Percentiles rank a stretch among this genome's conserved stretches.
Evolutionary conservation across 768 basidiomycete genomes (phyloP).

Genomic region (Lactarius tabidus): DNA sequence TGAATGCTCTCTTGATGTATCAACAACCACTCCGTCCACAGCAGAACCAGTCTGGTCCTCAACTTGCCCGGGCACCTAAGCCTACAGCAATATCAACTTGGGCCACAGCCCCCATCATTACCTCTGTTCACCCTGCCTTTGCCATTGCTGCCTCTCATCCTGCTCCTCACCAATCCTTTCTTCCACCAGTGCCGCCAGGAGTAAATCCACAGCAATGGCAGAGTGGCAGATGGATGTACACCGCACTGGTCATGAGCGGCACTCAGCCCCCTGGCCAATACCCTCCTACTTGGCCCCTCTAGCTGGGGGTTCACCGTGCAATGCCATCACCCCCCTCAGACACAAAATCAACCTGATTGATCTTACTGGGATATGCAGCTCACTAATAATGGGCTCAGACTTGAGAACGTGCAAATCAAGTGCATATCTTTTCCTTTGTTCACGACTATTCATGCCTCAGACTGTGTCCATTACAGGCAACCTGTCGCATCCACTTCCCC

Average conservation of each 20-base stretch:
- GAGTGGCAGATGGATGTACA: conserved; percentile 26
- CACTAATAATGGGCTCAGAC: conserved; percentile 58
- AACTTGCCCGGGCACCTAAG: conserved; percentile 15
- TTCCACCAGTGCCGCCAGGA: conserved; percentile 24
- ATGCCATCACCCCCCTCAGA: conserved; percentile 57
- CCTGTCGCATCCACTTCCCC: neutral
- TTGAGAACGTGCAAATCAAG: conserved; percentile 63
- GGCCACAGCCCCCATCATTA: conserved; percentile 21
- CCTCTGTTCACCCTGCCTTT: neutral
- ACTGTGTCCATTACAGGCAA: conserved; percentile 1
- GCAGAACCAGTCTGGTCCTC: conserved; percentile 15
- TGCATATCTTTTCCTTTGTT: conserved; percentile 34
- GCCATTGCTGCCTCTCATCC: neutral
- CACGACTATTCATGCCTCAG: neutral
- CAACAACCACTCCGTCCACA: conserved; percentile 17
- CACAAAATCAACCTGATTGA: conserved; percentile 55
- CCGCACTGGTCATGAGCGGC: neutral
- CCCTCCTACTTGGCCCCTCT: conserved; percentile 14
- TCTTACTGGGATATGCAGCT: conserved; percentile 61
- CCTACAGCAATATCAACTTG: conserved; percentile 16
- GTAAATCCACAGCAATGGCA: conserved; percentile 26
- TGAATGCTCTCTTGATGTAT: conserved; percentile 23
- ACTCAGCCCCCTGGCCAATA: conserved; percentile 10
- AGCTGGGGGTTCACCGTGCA: conserved; percentile 24
- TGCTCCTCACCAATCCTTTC: conserved; percentile 4